Percentiles rank a stretch among this genome's conserved stretches.
Evolutionary conservation across 176 grass and related monocot genomes (phyloP).

Genomic region (Lolium rigidum): DNA sequence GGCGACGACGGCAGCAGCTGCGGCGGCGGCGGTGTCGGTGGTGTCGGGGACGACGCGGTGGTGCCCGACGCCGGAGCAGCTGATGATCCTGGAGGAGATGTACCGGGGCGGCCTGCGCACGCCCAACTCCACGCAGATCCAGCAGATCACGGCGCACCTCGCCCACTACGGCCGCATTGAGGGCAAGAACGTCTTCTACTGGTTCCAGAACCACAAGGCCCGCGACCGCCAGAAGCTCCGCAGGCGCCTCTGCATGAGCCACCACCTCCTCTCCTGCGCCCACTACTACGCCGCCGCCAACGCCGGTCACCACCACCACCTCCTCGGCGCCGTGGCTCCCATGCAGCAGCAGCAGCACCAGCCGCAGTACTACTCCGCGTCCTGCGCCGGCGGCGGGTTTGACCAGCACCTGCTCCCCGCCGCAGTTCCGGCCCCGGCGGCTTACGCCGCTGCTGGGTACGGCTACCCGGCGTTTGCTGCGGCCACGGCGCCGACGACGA

Average conservation of each 20-base stretch:
- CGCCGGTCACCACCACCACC: constrained; percentile 16
- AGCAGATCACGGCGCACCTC: constrained; percentile 90
- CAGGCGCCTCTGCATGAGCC: constrained; percentile 76
- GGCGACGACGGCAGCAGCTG: no score
- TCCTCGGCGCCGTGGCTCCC: not conserved
- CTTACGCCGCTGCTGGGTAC: constrained; percentile 13
- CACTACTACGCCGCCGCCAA: constrained; percentile 44
- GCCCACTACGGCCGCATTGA: constrained; percentile 87
- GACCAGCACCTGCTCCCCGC: constrained; percentile 34
- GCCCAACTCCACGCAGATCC: constrained; percentile 85
- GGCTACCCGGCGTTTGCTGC: constrained; percentile 27
- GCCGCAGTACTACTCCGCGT: not conserved
- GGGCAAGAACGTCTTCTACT: constrained; percentile 99
- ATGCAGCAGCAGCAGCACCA: not conserved
- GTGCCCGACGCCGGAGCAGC: constrained; percentile 97
- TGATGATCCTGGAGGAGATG: constrained; percentile 94
- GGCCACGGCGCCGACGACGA: not conserved
- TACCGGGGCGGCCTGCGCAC: constrained; percentile 83
- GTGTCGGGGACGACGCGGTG: constrained; percentile 66
- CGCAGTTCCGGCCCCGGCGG: not conserved
- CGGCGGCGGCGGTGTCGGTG: constrained; percentile 12
- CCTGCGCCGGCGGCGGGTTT: not conserved
- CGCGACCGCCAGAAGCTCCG: constrained; percentile 91
- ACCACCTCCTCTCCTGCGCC: constrained; percentile 55
- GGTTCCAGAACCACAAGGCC: constrained; percentile 99